Base-by-base conservation (phyloP, 768 basidiomycete genomes). In the Brasilioporus rufonigricans region DNA sequence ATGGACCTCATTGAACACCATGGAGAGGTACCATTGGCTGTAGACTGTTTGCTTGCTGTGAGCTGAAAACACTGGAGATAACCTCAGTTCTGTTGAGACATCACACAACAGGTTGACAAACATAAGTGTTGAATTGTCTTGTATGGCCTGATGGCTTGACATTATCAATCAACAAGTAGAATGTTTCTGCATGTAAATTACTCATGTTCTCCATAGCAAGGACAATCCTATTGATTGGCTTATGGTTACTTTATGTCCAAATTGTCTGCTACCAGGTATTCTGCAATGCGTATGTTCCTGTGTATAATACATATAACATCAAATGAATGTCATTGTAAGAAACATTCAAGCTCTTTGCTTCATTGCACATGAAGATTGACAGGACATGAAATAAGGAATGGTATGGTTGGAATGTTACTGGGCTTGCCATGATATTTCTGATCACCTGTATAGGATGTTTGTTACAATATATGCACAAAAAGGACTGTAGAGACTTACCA, bases 21-120 rank as follows among this genome's bases (percentile, higher is more conserved):
- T 5, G 6, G 5, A 1, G 2, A 35, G 9, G 13, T 23, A 47
- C 2, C 16, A 3, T 0, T 21, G 3, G 1, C 23, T 2, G 4
- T 11, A 35, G 9, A 47, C 8, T 0, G 33, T 24, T 44, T 26
- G 26, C 12, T 44, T 4, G 5, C 11, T 29, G 27, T 9, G 27
- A 29, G 27, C 27, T 9, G 27, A 29, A 29, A 29, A 29, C 27
- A 29, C 27, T 9, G 27, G 9, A 9, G 27, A 29, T 29, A 9
- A 9, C 27, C 27, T 29, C 27, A 29, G 27, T 29, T 29, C 27
- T 9, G 9, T 29, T 29, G 27, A 29, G 27, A 29, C 27, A 29
- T 29, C 27, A 9, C 27, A 9, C 27, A 29, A 9, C 27, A 29
- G 27, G 27, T 29, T 29, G 27, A 29, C 27, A 9, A 29, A 29